Conservation (phyloP, 1,139 yeast genomes). For the Yamadazyma atlantica region DNA sequence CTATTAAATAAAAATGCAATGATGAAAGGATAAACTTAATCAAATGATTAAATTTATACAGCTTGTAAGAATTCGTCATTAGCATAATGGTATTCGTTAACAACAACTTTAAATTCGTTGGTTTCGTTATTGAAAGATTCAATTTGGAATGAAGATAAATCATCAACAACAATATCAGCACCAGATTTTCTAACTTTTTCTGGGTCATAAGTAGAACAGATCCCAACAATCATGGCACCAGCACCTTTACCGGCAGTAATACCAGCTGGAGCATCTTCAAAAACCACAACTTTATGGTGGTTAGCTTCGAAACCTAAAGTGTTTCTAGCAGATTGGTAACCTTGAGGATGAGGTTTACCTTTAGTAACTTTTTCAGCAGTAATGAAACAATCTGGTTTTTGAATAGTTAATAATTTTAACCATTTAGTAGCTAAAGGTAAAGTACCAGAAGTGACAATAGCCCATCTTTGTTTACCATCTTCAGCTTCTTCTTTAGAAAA, state of each 20-base stretch:
- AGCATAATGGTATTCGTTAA: constrained; percentile 45
- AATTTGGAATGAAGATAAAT: constrained; percentile 52
- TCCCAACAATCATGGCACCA: constrained; percentile 80
- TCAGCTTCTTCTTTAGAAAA: constrained; percentile 42
- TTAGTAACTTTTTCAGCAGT: constrained; percentile 75
- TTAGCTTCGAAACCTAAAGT: constrained; percentile 51
- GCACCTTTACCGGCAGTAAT: constrained; percentile 82
- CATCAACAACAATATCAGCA: constrained; percentile 78
- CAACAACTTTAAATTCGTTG: constrained; percentile 47
- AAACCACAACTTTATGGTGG: constrained; percentile 59
- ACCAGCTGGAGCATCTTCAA: constrained; percentile 90
- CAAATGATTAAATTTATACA: too few species aligned
- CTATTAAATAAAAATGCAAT: neutral
- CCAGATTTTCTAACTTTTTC: constrained; percentile 71
- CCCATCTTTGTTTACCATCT: constrained; percentile 59
- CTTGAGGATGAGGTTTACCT: constrained; percentile 86
- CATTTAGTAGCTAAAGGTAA: constrained; percentile 74
- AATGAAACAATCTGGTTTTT: constrained; percentile 69
- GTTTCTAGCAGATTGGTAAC: constrained; percentile 67
- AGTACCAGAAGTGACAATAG: constrained; percentile 84
- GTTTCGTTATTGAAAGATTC: constrained; percentile 46
- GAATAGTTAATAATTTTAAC: constrained; percentile 65
- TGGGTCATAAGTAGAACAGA: constrained; percentile 76
- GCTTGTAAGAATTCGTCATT: constrained; percentile 42
- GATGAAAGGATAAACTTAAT: too few species aligned